Evolutionary conservation across 768 basidiomycete genomes (phyloP), one percentile per base, ranked within the genome.

Genomic region (Hericium erinaceus): DNA sequence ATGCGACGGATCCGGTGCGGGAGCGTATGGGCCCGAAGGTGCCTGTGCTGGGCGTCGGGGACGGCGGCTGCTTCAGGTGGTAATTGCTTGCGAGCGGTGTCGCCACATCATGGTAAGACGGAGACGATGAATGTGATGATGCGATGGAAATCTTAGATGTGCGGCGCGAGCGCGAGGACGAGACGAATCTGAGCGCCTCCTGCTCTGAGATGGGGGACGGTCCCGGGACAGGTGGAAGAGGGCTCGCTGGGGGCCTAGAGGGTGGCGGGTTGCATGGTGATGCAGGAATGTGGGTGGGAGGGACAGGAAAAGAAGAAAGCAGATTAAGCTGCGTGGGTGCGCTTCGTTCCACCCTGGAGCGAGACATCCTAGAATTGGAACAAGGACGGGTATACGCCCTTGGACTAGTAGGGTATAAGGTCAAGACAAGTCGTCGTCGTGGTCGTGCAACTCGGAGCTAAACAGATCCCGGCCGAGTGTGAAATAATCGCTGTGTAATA

Each of bases 141-240:
- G 48, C 54, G 7, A 44, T 56, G 2, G 72, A 73, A 24, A 69
- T 48, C 56, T 67, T 70, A 22, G 70, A 72, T 1, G 68, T 55
- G 48, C 73, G 70, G 15, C 74, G 72, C 24, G 71, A 70, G 26
- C 73, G 69, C 11, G 66, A 63, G 39, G 71, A 65, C 26, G 70
- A 65, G 40, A 69, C 74, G 41, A 78, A 73, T 18, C 73, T 71
- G 39, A 75, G 70, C 33, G 74, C 78, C 58, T 79, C 81, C 39
- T 76, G 68, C 57, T 76, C 73, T 2, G 82, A 75, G 24, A 83
- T 73, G 18, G 80, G 74, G 2, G 82, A 82, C 0, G 81, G 81
- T 2, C 81, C 84, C 0, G 87, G 87, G 1, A 87, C 62, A 3
- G 87, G 84, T 0, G 87, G 86, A 3, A 87, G 76, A 0, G 86